Conservation (phyloP, 2,329 filamentous ascomycete species). For the Colletotrichum euphorbiae region DNA sequence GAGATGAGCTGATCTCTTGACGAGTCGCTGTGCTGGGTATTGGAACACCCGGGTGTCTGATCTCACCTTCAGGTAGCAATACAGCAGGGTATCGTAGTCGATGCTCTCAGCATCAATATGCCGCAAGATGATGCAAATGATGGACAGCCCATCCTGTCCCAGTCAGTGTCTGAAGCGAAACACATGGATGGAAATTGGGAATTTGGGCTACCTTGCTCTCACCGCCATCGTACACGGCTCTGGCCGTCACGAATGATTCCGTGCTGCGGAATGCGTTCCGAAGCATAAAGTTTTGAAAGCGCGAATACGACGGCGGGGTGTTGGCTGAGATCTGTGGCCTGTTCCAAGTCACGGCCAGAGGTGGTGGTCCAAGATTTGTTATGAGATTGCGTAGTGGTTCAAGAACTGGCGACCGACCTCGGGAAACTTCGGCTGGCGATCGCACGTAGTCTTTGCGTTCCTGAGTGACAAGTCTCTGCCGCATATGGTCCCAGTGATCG, state of each 20-base stretch:
- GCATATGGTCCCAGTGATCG: constrained; percentile 77
- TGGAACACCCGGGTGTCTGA: not conserved
- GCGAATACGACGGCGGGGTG: constrained; percentile 71
- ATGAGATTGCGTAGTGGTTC: constrained; percentile 72
- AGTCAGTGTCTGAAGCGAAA: not conserved
- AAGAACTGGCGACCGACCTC: constrained; percentile 66
- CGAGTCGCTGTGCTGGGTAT: not conserved
- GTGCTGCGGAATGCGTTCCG: constrained; percentile 74
- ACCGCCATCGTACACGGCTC: constrained; percentile 77
- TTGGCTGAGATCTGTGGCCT: constrained; percentile 74
- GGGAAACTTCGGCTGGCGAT: constrained; percentile 64
- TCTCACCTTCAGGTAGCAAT: constrained; percentile 74
- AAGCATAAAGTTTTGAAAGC: constrained; percentile 80
- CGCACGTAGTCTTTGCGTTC: constrained; percentile 69
- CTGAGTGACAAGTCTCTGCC: constrained; percentile 71
- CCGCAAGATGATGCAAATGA: constrained; percentile 76
- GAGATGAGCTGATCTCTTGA: no score
- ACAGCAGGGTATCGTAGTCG: constrained; percentile 74
- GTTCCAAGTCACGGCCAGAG: constrained; percentile 77
- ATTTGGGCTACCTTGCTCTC: constrained; percentile 69
- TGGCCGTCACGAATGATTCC: constrained; percentile 72
- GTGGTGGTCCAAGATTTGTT: constrained; percentile 74
- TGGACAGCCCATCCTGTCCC: constrained; percentile 70
- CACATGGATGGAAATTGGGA: not conserved
- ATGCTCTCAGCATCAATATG: constrained; percentile 75